A percentile compares a stretch with the other conserved stretches of the same genome.
These are phyloP conservation scores for Aspergillus proliferans DNA, from an alignment of 2,329 filamentous ascomycete genomes.

Conservation along the genomic window DNA sequence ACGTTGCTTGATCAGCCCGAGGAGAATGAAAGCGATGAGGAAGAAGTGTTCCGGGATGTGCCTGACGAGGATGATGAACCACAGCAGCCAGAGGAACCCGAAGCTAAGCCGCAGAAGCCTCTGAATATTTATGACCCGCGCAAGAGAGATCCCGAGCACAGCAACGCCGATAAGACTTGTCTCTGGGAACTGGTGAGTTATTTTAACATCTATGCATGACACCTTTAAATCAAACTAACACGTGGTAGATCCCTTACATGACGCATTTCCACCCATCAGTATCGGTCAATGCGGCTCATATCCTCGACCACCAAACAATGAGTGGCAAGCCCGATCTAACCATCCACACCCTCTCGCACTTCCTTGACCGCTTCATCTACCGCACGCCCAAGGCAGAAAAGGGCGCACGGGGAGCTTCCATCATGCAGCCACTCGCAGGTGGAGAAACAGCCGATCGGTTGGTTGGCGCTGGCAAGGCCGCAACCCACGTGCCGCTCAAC, in stretches of 20 bases:
- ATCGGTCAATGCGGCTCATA: conserved; percentile 67
- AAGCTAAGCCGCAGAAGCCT: conserved; percentile 26
- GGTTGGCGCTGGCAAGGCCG: conserved; percentile 52
- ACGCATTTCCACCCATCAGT: conserved; percentile 92
- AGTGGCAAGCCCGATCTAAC: conserved; percentile 85
- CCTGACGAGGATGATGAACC: conserved; percentile 49
- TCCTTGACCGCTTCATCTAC: conserved; percentile 98
- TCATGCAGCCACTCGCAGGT: conserved; percentile 88
- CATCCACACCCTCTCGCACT: conserved; percentile 85
- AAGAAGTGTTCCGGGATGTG: conserved; percentile 64
- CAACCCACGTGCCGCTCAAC: conserved; percentile 67
- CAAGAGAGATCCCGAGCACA: conserved; percentile 86
- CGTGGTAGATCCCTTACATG: conserved; percentile 55
- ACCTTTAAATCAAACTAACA: conserved; percentile 4
- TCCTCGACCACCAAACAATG: conserved; percentile 64
- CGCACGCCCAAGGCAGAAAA: conserved; percentile 71
- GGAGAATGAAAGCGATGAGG: conserved; percentile 63
- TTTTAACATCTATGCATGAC: neutral
- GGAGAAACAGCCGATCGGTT: conserved; percentile 56
- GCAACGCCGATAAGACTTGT: conserved; percentile 87
- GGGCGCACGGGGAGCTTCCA: conserved; percentile 68
- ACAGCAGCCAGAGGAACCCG: conserved; percentile 14
- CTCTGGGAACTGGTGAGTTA: conserved; percentile 77
- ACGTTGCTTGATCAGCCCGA: conserved; percentile 76
- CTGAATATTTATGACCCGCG: conserved; percentile 66